Evolutionary conservation across 768 basidiomycete genomes (phyloP).

Genomic region (Termitomyces titanicus): DNA sequence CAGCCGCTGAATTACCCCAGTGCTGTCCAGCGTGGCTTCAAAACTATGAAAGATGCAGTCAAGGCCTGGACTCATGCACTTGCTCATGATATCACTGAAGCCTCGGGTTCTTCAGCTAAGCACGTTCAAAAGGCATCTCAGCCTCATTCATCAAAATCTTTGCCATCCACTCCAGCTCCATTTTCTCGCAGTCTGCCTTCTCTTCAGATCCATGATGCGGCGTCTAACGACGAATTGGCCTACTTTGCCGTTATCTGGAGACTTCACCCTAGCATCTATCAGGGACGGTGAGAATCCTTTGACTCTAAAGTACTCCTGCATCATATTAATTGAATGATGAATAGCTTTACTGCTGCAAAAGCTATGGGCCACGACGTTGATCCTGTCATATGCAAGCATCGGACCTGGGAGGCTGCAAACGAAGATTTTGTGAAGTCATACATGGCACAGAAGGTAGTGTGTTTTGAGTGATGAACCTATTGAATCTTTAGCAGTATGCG

Average conservation of each 20-base stretch:
- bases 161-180: neutral
- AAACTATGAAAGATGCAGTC: neutral
- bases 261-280: neutral
- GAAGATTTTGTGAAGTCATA: too few relatives aligned
- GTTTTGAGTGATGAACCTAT: too few relatives aligned
- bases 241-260: neutral
- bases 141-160: neutral
- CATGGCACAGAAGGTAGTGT: too few relatives aligned
- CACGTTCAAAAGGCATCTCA: neutral
- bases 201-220: neutral
- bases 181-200: neutral
- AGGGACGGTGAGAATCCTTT: neutral
- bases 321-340: neutral
- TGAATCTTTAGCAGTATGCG: too few relatives aligned
- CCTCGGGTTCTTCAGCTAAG: neutral
- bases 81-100: neutral
- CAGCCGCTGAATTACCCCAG: neutral
- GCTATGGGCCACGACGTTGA: neutral
- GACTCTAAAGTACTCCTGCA: neutral
- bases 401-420: too few relatives aligned
- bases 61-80: neutral
- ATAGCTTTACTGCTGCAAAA: neutral
- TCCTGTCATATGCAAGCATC: too few relatives aligned
- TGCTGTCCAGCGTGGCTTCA: neutral
- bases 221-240: neutral